Evolutionary conservation across 805 yeast genomes (phyloP), one percentile per base, ranked within the genome.

Genomic region (Myxozyma udenii): DNA sequence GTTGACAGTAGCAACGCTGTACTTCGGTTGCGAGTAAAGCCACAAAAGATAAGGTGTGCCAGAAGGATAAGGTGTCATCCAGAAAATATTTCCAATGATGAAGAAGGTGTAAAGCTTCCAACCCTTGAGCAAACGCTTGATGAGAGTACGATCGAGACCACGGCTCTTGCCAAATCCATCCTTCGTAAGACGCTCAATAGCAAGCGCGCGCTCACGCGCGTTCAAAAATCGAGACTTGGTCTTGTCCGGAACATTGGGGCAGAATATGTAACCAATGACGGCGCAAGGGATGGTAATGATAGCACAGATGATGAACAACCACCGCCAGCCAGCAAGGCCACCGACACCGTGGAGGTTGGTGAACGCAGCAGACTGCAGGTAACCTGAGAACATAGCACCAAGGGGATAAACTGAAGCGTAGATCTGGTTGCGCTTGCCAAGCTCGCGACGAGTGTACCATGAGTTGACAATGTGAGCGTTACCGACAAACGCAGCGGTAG

Each of bases 231-330:
- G 64, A 4, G 82, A 77, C 49, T 75, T 74, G 62, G 82, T 77
- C 48, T 74, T 71, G 44, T 74, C 68, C 5, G 88, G 87, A 16
- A 85, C 83, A 46, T 87, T 88, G 5, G 88, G 89, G 51, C 81
- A 68, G 62, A 73, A 60, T 61, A 76, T 78, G 49, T 74, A 71
- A 0, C 85, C 85, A 46, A 78, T 55, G 6, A 83, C 4, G 5
- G 83, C 85, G 39, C 84, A 77, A 1, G 74, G 79, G 25, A 83
- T 62, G 4, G 84, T 78, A 42, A 84, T 75, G 44, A 78, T 62
- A 12, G 83, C 82, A 63, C 83, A 86, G 55, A 84, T 74, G 41
- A 84, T 77, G 62, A 81, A 84, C 61, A 81, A 78, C 88, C 88
- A 84, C 71, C 82, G 74, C 88, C 88, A 84, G 12, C 86, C 81